Conservation (phyloP, 371 early-diverging fungal species). For the Entomophthora muscae region DNA sequence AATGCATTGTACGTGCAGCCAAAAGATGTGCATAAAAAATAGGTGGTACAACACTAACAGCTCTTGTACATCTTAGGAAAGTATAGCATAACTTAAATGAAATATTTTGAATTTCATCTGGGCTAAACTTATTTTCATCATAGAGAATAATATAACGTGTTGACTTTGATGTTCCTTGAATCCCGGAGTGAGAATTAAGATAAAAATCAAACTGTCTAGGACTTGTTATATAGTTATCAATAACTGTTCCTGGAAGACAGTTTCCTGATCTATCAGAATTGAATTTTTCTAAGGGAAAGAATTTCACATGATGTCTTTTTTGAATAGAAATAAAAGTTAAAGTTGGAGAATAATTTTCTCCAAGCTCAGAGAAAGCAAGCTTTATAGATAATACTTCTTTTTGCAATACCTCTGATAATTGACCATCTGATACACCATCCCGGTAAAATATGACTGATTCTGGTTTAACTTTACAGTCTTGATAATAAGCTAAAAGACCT, state of each 20-base stretch:
- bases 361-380: conserved; percentile 49
- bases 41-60: conserved; percentile 58
- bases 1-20: conserved; percentile 66
- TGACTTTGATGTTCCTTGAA: conserved; percentile 67
- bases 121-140: conserved; percentile 54
- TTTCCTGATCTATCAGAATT: conserved; percentile 48
- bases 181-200: conserved; percentile 60
- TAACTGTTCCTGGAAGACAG: conserved; percentile 74
- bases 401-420: conserved; percentile 60
- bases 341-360: conserved; percentile 50
- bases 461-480: conserved; percentile 52
- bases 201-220: conserved; percentile 83
- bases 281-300: conserved; percentile 57
- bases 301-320: conserved; percentile 91
- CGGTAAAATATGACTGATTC: conserved; percentile 84
- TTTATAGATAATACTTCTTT: conserved; percentile 63
- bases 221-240: conserved; percentile 72
- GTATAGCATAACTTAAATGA: conserved; percentile 65
- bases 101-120: conserved; percentile 48
- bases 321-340: conserved; percentile 88
- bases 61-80: conserved; percentile 65
- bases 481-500: conserved; percentile 59
- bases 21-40: conserved; percentile 80
- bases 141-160: conserved; percentile 62
- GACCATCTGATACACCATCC: conserved; percentile 84